Percentiles rank a stretch among this genome's conserved stretches.
phyloP scores from a whole-genome alignment of 176 grass and related monocot genomes.

The Luzula sylvatica region DNA sequence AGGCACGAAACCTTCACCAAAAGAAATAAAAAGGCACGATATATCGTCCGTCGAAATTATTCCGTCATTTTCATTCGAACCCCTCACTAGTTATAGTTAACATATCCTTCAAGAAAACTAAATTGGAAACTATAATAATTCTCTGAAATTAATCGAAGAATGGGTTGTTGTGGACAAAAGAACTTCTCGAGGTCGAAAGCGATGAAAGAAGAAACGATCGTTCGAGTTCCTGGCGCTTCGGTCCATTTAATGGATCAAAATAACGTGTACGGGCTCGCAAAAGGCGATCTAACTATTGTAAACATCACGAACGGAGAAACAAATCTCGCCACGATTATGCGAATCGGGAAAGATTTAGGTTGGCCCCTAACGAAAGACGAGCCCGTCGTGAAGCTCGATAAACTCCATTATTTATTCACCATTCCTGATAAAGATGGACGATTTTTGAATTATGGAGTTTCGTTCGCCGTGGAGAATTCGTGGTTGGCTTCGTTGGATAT shows the following conservation, averaged over 20 bases:
- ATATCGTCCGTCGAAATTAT: slow-evolving; percentile 31
- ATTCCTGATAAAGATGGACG: slow-evolving; percentile 47
- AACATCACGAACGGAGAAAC: slow-evolving; percentile 39
- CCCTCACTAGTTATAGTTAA: background rate
- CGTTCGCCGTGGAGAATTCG: slow-evolving; percentile 31
- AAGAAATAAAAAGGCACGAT: slow-evolving; percentile 25
- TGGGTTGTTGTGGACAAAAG: slow-evolving; percentile 46
- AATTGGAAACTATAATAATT: background rate
- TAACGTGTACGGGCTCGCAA: slow-evolving; percentile 43
- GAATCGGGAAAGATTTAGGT: slow-evolving; percentile 51
- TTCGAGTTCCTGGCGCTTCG: slow-evolving; percentile 54
- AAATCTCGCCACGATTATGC: slow-evolving; percentile 48
- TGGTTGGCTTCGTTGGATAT: slow-evolving; percentile 50
- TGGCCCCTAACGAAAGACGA: slow-evolving; percentile 91
- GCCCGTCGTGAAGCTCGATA: slow-evolving; percentile 73
- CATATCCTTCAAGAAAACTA: background rate
- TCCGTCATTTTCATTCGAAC: slow-evolving; percentile 19
- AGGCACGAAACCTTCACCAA: slow-evolving; percentile 24
- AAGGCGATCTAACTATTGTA: slow-evolving; percentile 50
- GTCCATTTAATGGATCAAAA: slow-evolving; percentile 45
- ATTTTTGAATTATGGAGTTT: slow-evolving; percentile 89
- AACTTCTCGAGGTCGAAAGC: slow-evolving; percentile 19
- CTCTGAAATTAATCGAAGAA: slow-evolving; percentile 4
- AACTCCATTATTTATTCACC: slow-evolving; percentile 77
- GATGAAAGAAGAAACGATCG: slow-evolving; percentile 48